phyloP scores from a whole-genome alignment of 768 basidiomycete species.

The Lanmaoa pseudosensibilis region DNA sequence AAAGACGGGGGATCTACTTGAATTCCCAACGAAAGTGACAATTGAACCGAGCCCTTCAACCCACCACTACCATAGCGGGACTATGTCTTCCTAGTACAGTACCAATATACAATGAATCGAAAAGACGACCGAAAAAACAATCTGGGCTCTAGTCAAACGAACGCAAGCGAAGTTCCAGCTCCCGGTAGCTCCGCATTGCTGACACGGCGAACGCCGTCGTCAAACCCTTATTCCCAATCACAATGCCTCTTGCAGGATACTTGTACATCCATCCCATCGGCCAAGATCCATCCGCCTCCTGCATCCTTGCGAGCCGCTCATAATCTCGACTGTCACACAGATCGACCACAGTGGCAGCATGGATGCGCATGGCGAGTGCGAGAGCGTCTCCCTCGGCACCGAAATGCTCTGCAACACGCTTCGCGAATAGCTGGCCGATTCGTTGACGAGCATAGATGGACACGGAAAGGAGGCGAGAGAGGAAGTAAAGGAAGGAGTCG shows the following conservation, averaged over 20 bases:
- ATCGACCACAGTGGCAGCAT: constrained; percentile 10
- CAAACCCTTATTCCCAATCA: constrained; percentile 20
- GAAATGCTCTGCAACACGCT: constrained; percentile 17
- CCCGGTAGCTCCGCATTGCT: constrained; percentile 14
- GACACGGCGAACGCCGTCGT: constrained; percentile 24
- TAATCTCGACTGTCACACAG: constrained; percentile 16
- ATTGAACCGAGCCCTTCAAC: no score
- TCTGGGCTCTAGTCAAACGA: constrained; percentile 10
- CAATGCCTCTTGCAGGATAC: background rate
- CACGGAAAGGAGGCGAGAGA: constrained; percentile 20
- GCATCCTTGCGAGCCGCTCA: constrained; percentile 18
- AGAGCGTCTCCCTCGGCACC: constrained; percentile 20
- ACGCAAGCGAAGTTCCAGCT: constrained; percentile 10
- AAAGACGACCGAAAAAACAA: background rate
- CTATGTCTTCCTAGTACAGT: no score
- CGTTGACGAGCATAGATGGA: constrained; percentile 17
- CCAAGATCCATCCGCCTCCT: constrained; percentile 23
- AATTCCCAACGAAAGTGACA: no score
- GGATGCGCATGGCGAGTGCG: constrained; percentile 20
- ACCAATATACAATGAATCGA: background rate
- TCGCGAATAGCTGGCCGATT: constrained; percentile 14
- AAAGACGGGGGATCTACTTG: no score
- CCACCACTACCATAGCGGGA: no score
- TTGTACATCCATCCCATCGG: constrained; percentile 23
- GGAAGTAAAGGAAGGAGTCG: constrained; percentile 22